Conservation (phyloP, 306 rosid species). For the cucumber (Cucumis sativus) region DNA sequence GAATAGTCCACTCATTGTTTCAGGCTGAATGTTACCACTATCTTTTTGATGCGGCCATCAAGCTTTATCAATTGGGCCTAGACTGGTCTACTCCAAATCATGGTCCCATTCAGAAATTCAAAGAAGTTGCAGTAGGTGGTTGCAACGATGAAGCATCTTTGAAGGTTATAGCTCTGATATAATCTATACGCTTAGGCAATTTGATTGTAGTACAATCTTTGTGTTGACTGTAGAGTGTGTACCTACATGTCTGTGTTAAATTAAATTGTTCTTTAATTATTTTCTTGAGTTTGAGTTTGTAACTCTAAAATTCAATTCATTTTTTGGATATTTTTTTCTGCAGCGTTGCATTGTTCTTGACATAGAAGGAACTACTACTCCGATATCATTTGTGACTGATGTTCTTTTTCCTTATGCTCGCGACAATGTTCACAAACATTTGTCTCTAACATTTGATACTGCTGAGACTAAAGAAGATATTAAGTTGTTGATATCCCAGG, state of each 20-base stretch:
- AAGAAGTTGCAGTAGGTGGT: slow-evolving; percentile 29
- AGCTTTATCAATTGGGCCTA: slow-evolving; percentile 82
- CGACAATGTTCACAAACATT: slow-evolving; percentile 72
- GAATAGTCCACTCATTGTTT: slow-evolving; percentile 13
- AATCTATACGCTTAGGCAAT: slow-evolving; percentile 24
- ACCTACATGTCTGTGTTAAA: neutral
- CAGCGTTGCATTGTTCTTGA: slow-evolving; percentile 93
- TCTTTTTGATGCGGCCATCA: slow-evolving; percentile 94
- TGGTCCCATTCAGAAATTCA: slow-evolving; percentile 50
- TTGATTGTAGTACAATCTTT: slow-evolving; percentile 9
- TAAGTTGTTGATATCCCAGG: slow-evolving; percentile 60
- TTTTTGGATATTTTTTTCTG: slow-evolving; percentile 11
- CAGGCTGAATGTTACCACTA: slow-evolving; percentile 91
- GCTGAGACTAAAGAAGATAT: slow-evolving; percentile 73
- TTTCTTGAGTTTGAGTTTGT: neutral
- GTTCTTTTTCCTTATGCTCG: slow-evolving; percentile 96
- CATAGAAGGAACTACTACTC: slow-evolving; percentile 97
- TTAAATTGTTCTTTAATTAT: neutral
- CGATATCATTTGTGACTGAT: slow-evolving; percentile 89
- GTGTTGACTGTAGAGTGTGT: neutral
- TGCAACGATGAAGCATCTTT: slow-evolving; percentile 28
- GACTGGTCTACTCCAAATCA: slow-evolving; percentile 77
- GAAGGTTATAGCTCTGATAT: slow-evolving; percentile 42
- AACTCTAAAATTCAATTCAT: neutral
- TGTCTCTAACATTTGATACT: slow-evolving; percentile 64